phyloP scores from a whole-genome alignment of 805 yeast species.

The Wickerhamiella kazuoi region DNA sequence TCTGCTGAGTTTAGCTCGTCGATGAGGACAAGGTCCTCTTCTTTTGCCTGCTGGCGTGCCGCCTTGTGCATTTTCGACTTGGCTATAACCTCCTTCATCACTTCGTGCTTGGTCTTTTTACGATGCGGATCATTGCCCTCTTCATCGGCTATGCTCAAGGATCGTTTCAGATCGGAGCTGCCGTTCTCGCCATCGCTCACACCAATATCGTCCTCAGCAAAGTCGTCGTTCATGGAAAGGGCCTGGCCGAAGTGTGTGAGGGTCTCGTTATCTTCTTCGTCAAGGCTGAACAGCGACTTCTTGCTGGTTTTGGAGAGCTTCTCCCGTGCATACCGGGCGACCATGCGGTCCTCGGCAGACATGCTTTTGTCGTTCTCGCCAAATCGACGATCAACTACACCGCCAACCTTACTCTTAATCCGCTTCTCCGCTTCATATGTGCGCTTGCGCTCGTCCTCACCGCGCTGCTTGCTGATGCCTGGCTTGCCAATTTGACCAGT shows the following conservation, averaged over 20 bases:
- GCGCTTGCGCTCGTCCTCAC: slow-evolving; percentile 42
- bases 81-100: slow-evolving; percentile 28
- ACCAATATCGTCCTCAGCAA: slow-evolving; percentile 31
- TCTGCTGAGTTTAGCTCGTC: slow-evolving; percentile 22
- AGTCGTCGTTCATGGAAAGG: slow-evolving; percentile 40
- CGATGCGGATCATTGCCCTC: slow-evolving; percentile 18
- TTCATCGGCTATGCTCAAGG: neutral
- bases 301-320: slow-evolving; percentile 38
- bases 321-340: slow-evolving; percentile 85
- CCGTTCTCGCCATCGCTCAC: slow-evolving; percentile 21
- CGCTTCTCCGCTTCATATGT: slow-evolving; percentile 48
- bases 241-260: slow-evolving; percentile 71
- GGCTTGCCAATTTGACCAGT: slow-evolving; percentile 30
- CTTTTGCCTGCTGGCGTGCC: slow-evolving; percentile 25
- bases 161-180: slow-evolving; percentile 12
- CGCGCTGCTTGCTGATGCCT: slow-evolving; percentile 47
- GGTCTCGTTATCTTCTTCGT: slow-evolving; percentile 34
- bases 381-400: slow-evolving; percentile 68
- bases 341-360: slow-evolving; percentile 84
- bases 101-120: slow-evolving; percentile 25
- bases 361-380: slow-evolving; percentile 64
- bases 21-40: slow-evolving; percentile 21
- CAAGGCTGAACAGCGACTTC: slow-evolving; percentile 51
- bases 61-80: slow-evolving; percentile 26
- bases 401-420: slow-evolving; percentile 59